Conservation (phyloP, 768 basidiomycete species). For the Psilocybe cyanescens region DNA sequence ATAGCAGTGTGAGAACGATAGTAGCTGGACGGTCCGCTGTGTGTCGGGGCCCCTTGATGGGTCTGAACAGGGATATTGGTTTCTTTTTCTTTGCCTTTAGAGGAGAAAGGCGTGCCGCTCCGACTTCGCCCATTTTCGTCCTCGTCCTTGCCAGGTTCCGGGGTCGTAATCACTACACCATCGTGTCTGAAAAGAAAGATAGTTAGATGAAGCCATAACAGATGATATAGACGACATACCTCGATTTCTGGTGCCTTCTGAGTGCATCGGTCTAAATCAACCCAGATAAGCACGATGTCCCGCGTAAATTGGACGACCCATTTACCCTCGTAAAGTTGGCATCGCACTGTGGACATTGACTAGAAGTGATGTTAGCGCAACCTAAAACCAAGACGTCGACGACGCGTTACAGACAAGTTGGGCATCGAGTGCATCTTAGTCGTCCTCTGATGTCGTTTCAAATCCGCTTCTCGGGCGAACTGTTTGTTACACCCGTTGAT, state of each 20-base stretch:
- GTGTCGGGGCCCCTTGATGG: constrained; percentile 31
- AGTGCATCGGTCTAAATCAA: constrained; percentile 72
- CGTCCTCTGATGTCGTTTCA: constrained; percentile 81
- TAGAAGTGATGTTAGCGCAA: constrained; percentile 27
- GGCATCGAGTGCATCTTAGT: constrained; percentile 79
- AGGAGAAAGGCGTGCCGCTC: constrained; percentile 47
- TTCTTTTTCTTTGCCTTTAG: constrained; percentile 44
- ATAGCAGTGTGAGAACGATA: constrained; percentile 66
- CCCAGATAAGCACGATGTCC: constrained; percentile 18
- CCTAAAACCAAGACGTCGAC: constrained; percentile 3
- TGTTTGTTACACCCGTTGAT: constrained; percentile 83
- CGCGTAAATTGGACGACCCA: constrained; percentile 21
- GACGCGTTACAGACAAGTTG: constrained; percentile 57
- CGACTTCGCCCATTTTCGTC: constrained; percentile 47
- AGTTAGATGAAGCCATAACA: background rate
- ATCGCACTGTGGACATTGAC: constrained; percentile 80
- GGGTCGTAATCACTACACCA: constrained; percentile 64
- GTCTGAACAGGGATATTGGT: constrained; percentile 28
- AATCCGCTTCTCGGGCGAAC: constrained; percentile 81
- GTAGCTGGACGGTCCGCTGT: constrained; percentile 55
- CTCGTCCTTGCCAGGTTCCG: constrained; percentile 35
- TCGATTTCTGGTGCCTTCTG: constrained; percentile 79
- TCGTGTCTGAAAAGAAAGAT: constrained; percentile 53
- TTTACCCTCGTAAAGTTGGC: constrained; percentile 79
- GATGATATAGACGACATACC: constrained; percentile 42